phyloP scores from a whole-genome alignment of 495 filamentous ascomycete species.

The Amorphotheca resinae region DNA sequence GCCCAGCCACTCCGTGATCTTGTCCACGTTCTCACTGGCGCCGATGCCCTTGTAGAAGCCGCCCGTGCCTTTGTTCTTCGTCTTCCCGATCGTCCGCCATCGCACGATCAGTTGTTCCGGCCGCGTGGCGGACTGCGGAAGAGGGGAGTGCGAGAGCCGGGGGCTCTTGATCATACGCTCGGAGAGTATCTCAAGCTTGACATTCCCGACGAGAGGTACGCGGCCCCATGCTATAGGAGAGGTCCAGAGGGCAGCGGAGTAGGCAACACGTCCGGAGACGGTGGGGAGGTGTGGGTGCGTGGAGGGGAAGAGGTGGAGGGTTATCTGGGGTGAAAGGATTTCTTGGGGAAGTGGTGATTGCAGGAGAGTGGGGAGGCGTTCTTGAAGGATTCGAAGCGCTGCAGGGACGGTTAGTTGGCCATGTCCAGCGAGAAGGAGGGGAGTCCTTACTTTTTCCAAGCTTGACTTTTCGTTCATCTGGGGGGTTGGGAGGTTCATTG shows the following conservation, averaged over 20 bases:
- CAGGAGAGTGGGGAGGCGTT: constrained; percentile 74
- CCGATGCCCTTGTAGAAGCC: constrained; percentile 28
- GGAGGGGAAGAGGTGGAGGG: constrained; percentile 90
- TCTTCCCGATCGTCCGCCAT: constrained; percentile 52
- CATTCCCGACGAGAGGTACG: constrained; percentile 78
- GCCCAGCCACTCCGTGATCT: constrained; percentile 36
- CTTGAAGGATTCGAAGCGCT: constrained; percentile 81
- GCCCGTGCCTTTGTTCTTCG: constrained; percentile 23
- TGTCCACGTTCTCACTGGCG: constrained; percentile 33
- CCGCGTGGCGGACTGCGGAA: neutral
- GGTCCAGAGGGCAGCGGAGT: constrained; percentile 89
- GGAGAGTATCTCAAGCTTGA: constrained; percentile 70
- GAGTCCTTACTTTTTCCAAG: constrained; percentile 68
- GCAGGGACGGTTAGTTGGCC: neutral
- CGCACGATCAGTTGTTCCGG: constrained; percentile 73
- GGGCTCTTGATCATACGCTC: constrained; percentile 65
- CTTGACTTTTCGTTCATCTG: constrained; percentile 72
- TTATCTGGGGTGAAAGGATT: constrained; percentile 80
- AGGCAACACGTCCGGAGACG: constrained; percentile 79
- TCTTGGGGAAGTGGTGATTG: constrained; percentile 71
- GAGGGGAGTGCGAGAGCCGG: constrained; percentile 16
- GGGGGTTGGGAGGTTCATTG: constrained; percentile 24
- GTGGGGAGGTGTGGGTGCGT: constrained; percentile 92
- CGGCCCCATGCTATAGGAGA: constrained; percentile 91
- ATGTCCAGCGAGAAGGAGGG: neutral